These are phyloP conservation scores for Rhynchosporium secalis DNA, from an alignment of 2,329 filamentous ascomycete genomes.

Conservation along the genomic window DNA sequence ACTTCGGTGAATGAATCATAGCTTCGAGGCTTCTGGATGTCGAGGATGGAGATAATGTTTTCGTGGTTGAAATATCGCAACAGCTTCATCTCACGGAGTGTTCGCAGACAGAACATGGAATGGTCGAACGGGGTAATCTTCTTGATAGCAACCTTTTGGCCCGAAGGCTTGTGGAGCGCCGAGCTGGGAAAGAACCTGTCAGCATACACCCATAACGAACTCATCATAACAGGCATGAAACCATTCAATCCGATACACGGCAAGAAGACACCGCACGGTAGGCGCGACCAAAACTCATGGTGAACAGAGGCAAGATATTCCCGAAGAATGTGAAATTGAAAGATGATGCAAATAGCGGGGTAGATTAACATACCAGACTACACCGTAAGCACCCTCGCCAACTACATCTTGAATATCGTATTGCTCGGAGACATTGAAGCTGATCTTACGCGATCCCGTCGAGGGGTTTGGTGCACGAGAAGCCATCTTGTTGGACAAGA, in stretches of 20 bases:
- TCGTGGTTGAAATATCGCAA: slow-evolving; percentile 99
- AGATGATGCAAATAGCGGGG: slow-evolving; percentile 9
- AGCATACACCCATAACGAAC: slow-evolving; percentile 1
- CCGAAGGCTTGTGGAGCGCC: slow-evolving; percentile 94
- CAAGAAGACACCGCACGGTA: neutral
- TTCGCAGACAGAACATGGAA: slow-evolving; percentile 97
- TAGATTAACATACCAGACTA: slow-evolving; percentile 76
- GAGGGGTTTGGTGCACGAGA: slow-evolving; percentile 51
- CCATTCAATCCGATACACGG: neutral
- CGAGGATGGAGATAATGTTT: slow-evolving; percentile 99
- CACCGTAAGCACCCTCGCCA: slow-evolving; percentile 95
- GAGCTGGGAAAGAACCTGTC: slow-evolving; percentile 58
- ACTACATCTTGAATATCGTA: slow-evolving; percentile 99
- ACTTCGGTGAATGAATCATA: slow-evolving; percentile 97
- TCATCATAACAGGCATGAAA: neutral
- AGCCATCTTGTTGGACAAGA: slow-evolving; percentile 27
- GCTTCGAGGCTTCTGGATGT: slow-evolving; percentile 96
- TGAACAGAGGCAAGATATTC: neutral
- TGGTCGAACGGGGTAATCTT: slow-evolving; percentile 99
- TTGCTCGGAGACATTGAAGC: slow-evolving; percentile 99
- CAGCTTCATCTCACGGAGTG: slow-evolving; percentile 98
- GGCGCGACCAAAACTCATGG: neutral
- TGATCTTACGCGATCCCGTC: slow-evolving; percentile 84
- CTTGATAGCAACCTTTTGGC: slow-evolving; percentile 99
- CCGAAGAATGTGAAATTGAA: neutral